Base-by-base conservation (phyloP, 805 yeast species). In the Lachancea cidri region DNA sequence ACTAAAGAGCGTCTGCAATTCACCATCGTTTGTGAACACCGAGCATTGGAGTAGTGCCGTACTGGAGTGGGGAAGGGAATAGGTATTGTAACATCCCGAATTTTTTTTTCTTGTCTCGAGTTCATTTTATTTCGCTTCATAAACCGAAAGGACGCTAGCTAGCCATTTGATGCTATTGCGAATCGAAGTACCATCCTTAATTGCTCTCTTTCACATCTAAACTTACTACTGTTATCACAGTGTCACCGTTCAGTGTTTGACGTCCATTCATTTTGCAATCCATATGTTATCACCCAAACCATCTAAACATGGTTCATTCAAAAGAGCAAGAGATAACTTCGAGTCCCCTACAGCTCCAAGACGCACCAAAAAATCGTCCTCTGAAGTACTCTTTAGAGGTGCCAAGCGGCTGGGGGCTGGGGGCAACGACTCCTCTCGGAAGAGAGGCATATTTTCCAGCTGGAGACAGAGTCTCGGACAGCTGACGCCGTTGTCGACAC, bases 251-350 rank as follows among this genome's bases (percentile, higher is more conserved):
- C 27, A n/a, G 27, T 22, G 27, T 22, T 35, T 36, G 39, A 17
- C 39, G 25, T 36, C 31, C 24, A 27, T 17, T 37, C 35, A n/a
- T 15, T n/a, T 32, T 14, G 6, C 14, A 6, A 13, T 29, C 32
- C 36, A 13, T 17, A 38, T 38, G 41, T 18, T 5, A 6, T 20
- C 41, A 9, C 25, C 41, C 16, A 22, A 15, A 30, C 17, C 31
- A 9, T 18, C 35, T 4, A 37, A 34, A 9, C 24, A 43, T 34
- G 47, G 47, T 30, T 44, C 53, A 14, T 41, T 39, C 35, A 52
- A 52, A 40, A 44, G 56, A 39, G 31, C 38, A 32, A 45, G 52
- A 41, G 54, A 52, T 17, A 22, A 45, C 11, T 36, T 42, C 11
- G 56, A 52, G 15, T 29, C 32, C 4, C 14, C 33, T 6, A n/a